These are phyloP conservation scores for Ascochyta viciae-villosae DNA, from an alignment of 2,329 filamentous ascomycete species.

Conservation along the genomic window DNA sequence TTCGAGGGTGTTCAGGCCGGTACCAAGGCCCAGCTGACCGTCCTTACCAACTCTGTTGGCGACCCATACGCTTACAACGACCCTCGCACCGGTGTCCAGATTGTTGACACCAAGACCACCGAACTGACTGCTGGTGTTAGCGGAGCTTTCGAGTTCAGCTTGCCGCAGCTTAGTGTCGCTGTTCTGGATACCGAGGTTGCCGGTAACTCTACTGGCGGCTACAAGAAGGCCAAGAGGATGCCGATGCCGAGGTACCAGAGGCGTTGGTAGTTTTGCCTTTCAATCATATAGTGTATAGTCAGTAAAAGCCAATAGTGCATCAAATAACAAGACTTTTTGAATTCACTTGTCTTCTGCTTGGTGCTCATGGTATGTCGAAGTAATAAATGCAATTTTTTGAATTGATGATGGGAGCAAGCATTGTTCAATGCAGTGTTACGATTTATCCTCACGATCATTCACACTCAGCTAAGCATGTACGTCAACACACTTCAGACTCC, in stretches of 20 bases:
- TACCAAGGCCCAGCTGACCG: slow-evolving; percentile 47
- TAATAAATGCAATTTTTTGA: too few relatives aligned
- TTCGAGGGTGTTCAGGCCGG: slow-evolving; percentile 41
- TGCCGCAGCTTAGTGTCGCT: slow-evolving; percentile 64
- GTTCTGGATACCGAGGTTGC: slow-evolving; percentile 55
- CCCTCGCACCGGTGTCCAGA: slow-evolving; percentile 56
- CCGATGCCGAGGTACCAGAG: slow-evolving; percentile 13
- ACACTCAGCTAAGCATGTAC: too few relatives aligned
- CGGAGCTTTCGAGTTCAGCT: slow-evolving; percentile 60
- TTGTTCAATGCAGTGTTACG: too few relatives aligned
- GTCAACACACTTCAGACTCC: too few relatives aligned
- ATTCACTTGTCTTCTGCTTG: too few relatives aligned
- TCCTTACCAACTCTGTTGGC: slow-evolving; percentile 52
- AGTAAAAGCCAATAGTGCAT: background rate
- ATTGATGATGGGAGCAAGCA: too few relatives aligned
- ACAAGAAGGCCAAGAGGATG: slow-evolving; percentile 16
- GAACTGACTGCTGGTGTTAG: slow-evolving; percentile 43
- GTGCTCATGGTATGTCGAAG: too few relatives aligned
- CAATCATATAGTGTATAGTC: background rate
- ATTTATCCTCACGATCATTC: too few relatives aligned
- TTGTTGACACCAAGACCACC: slow-evolving; percentile 33
- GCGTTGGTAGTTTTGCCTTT: background rate
- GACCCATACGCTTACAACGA: slow-evolving; percentile 53
- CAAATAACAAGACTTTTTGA: background rate
- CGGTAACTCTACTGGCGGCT: slow-evolving; percentile 9